These are phyloP conservation scores for Chalara sp. DNA, from an alignment of 2,329 filamentous ascomycete species.

Conservation along the genomic window DNA sequence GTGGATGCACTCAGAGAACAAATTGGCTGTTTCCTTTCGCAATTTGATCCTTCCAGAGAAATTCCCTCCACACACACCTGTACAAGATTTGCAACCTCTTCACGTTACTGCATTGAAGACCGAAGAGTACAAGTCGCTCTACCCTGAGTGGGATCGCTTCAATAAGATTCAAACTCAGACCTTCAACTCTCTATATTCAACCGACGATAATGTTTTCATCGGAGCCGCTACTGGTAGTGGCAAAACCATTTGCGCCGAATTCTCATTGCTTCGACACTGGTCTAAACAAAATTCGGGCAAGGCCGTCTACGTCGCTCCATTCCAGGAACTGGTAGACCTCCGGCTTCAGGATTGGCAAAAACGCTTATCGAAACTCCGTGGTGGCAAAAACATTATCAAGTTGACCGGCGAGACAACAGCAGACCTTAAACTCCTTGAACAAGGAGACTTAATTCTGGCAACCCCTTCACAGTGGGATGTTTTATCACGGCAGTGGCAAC, in stretches of 20 bases:
- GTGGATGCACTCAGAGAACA: conserved; percentile 98
- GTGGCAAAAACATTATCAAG: conserved; percentile 87
- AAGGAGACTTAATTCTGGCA: conserved; percentile 82
- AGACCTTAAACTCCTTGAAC: conserved; percentile 82
- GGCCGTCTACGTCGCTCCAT: conserved; percentile 89
- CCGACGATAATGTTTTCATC: conserved; percentile 89
- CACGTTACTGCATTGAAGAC: conserved; percentile 84
- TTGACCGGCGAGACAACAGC: conserved; percentile 87
- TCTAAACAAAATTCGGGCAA: conserved; percentile 62
- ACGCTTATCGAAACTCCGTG: conserved; percentile 63
- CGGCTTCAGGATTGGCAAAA: conserved; percentile 80
- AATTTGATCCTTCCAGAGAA: conserved; percentile 92
- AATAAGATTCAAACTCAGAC: conserved; percentile 97
- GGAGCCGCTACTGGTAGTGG: conserved; percentile 91
- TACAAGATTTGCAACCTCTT: conserved; percentile 86
- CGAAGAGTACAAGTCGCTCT: conserved; percentile 74
- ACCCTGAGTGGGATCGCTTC: conserved; percentile 79
- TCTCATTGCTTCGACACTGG: conserved; percentile 88
- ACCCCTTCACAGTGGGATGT: conserved; percentile 96
- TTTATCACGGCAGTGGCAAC: conserved; percentile 90
- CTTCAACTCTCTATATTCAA: conserved; percentile 87
- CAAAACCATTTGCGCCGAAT: conserved; percentile 95
- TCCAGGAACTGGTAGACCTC: conserved; percentile 85
- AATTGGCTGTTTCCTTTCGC: conserved; percentile 87
- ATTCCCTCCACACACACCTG: conserved; percentile 87